Evolutionary conservation across 768 basidiomycete species (phyloP).

Genomic region (Lanmaoa pseudosensibilis): DNA sequence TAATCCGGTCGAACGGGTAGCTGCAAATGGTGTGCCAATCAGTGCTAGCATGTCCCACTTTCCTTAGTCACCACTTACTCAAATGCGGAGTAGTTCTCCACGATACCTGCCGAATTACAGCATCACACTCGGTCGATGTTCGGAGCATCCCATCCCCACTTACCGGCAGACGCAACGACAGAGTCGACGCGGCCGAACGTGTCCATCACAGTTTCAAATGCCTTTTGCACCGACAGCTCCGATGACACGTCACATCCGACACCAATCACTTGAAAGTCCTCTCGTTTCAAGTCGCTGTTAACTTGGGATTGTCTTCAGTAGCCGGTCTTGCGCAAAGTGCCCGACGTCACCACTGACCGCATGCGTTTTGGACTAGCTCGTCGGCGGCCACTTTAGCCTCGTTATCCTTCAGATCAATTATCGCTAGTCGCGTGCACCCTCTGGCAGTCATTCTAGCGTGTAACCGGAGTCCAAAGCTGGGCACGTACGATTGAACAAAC

Average conservation of each 20-base stretch:
- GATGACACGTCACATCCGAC: conserved; percentile 87
- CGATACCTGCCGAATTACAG: conserved; percentile 54
- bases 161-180: conserved; percentile 88
- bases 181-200: conserved; percentile 73
- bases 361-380: conserved; percentile 60
- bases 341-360: conserved; percentile 38
- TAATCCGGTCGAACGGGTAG: conserved; percentile 84
- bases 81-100: conserved; percentile 85
- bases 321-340: conserved; percentile 23
- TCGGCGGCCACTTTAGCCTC: conserved; percentile 68
- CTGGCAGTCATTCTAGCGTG: conserved; percentile 37
- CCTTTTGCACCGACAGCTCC: conserved; percentile 73
- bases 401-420: conserved; percentile 76
- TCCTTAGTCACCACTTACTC: conserved; percentile 55
- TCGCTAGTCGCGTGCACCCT: conserved; percentile 76
- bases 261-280: conserved; percentile 67
- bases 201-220: conserved; percentile 63
- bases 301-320: conserved; percentile 41
- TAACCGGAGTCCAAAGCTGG: neutral
- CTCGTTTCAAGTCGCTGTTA: conserved; percentile 53
- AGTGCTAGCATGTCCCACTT: conserved; percentile 8
- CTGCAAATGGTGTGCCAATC: conserved; percentile 37
- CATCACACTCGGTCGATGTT: neutral
- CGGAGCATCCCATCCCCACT: conserved; percentile 25
- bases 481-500: conserved; percentile 73